A percentile compares a stretch with the other conserved stretches of the same genome.
phyloP scores from a whole-genome alignment of 306 rosid genomes.

The Vigna mungo region DNA sequence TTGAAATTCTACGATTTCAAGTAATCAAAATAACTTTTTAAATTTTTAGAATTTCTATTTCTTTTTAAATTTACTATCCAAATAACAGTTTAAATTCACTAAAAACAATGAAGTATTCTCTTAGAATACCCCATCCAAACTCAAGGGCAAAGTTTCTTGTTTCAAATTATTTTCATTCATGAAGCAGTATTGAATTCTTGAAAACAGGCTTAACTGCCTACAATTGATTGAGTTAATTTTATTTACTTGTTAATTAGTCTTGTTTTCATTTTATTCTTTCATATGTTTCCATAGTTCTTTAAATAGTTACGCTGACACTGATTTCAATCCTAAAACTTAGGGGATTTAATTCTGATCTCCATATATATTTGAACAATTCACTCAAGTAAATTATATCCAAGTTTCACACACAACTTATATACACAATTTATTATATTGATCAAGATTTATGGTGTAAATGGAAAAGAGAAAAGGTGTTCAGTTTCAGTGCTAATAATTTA shows the following conservation, averaged over 20 bases:
- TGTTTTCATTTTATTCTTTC: neutral
- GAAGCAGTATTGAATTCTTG: slow-evolving; percentile 13
- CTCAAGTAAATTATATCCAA: neutral
- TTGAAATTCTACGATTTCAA: no score
- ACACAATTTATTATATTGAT: slow-evolving; percentile 7
- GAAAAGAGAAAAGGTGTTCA: neutral
- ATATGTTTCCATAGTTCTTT: neutral
- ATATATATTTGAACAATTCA: neutral
- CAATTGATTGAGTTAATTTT: neutral
- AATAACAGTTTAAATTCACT: no score
- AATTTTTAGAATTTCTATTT: no score
- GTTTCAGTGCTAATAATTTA: neutral
- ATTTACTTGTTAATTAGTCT: neutral
- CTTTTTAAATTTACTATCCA: no score
- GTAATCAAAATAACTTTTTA: no score
- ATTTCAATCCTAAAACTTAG: neutral
- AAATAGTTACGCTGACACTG: neutral
- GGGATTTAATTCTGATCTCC: neutral
- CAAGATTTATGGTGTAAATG: slow-evolving; percentile 8
- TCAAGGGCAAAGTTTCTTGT: neutral
- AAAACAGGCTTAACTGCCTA: slow-evolving; percentile 4
- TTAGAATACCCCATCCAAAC: no score
- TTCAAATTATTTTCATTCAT: neutral
- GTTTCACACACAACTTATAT: no score
- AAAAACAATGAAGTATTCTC: no score